Percentiles rank a stretch among this genome's conserved stretches.
phyloP scores from a whole-genome alignment of 306 rosid genomes.

The Cucurbita argyrosperma region DNA sequence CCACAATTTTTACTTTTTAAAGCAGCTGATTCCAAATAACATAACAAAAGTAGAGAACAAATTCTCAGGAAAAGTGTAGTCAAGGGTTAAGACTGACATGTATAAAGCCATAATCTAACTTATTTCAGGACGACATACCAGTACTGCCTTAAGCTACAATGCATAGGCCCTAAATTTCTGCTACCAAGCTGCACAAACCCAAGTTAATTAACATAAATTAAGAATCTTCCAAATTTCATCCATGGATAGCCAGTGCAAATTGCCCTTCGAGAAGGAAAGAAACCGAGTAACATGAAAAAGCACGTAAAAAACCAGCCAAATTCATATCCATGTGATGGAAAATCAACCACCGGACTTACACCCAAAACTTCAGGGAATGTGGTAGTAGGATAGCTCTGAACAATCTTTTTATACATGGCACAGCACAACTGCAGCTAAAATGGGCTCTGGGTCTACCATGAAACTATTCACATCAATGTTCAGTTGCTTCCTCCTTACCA shows the following conservation, averaged over 20 bases:
- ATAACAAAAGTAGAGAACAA: not conserved
- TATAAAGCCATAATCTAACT: constrained; percentile 13
- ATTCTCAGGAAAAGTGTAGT: not conserved
- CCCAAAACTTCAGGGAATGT: constrained; percentile 51
- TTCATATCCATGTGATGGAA: constrained; percentile 34
- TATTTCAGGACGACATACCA: constrained; percentile 24
- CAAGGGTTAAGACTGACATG: not conserved
- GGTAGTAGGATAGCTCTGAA: constrained; percentile 50
- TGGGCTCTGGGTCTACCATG: constrained; percentile 1
- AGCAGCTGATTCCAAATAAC: not conserved
- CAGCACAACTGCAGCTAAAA: not conserved
- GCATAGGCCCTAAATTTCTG: constrained; percentile 19
- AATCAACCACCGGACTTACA: constrained; percentile 22
- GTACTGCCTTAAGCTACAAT: constrained; percentile 8
- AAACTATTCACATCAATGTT: constrained; percentile 8
- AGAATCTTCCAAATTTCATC: constrained; percentile 28
- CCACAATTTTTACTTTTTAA: not conserved
- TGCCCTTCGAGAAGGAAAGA: not conserved
- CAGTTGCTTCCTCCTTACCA: constrained; percentile 12
- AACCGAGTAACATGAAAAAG: constrained; percentile 18
- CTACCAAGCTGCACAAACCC: constrained; percentile 43
- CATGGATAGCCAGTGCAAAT: constrained; percentile 8
- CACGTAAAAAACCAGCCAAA: constrained; percentile 22
- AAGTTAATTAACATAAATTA: constrained; percentile 22
- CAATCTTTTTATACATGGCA: constrained; percentile 37